Evolutionary conservation across 108 stramenopile species (phyloP), one percentile per base, ranked within the genome.

Genomic region (Nitzschia putrida): DNA sequence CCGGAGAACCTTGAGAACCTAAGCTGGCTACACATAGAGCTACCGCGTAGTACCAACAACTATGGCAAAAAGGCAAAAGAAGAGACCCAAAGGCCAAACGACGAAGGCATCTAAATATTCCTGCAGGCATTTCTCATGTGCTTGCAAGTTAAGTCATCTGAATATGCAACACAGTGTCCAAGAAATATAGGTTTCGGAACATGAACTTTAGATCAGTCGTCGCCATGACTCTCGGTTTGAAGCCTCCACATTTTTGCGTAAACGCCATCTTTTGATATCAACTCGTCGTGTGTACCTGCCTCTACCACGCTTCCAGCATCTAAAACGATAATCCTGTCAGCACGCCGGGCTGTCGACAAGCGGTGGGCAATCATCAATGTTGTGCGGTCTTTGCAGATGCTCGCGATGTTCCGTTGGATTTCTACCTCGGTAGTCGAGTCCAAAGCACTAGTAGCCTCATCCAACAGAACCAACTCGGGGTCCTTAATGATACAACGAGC

Each of bases 401-500:
- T 50, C 4, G 51, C 49, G 9, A 40, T n/a, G 18, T 34, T 40
- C 39, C 61, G 45, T 53, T 78, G 77, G 12, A 83, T 73, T 18
- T 75, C 72, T 16, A 40, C 44, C 64, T 94, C 92, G 25, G 91
- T 96, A 14, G 57, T 56, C 9, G 88, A 66, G 58, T 96, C 96
- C n/a, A 96, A 71, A 7, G 91, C 79, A 8, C 77, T 77, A 7
- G 96, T 96, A 6, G 94, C 90, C 71, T 96, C 96, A 68, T 96
- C 96, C 24, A 86, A 74, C 6, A 95, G 61, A 13, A 93, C 59
- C 29, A 91, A 56, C 58, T 84, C 53, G 59, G 77, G 78, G 16
- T 76, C n/a, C 85, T 71, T 59, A 80, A 82, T 71, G 70, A 79
- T 64, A 37, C 80, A 70, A 7, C 95, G 69, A 12, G 95, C 95